Percentiles rank a stretch among this genome's conserved stretches.
Conservation (phyloP, 2,329 filamentous ascomycete species). For the Ophiostoma quercus region DNA sequence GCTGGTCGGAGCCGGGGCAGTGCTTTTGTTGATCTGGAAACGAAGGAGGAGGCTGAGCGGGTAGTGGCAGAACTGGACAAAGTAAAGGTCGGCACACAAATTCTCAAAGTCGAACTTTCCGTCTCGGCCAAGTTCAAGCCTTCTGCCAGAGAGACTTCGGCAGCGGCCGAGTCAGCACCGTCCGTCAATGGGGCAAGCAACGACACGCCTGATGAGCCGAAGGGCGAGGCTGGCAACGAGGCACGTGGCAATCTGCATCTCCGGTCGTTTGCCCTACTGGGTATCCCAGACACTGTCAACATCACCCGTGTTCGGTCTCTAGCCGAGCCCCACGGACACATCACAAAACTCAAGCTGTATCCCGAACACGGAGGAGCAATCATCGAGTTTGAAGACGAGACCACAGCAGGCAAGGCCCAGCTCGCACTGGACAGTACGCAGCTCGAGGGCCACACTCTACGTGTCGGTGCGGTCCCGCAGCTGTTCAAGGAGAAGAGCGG, state of each 20-base stretch:
- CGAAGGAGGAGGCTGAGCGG: constrained; percentile 61
- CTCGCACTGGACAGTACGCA: constrained; percentile 53
- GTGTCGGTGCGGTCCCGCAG: constrained; percentile 51
- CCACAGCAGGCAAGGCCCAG: constrained; percentile 67
- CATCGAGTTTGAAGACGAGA: constrained; percentile 69
- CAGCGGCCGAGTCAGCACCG: constrained; percentile 32
- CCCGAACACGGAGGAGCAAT: constrained; percentile 81
- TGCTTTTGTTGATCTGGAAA: constrained; percentile 72
- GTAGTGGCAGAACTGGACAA: constrained; percentile 65
- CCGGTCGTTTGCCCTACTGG: constrained; percentile 69
- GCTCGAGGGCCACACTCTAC: constrained; percentile 48
- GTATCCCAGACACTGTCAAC: constrained; percentile 87
- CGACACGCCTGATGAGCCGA: constrained; percentile 39
- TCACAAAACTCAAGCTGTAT: constrained; percentile 72
- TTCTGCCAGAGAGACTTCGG: constrained; percentile 41
- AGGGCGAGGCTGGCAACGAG: constrained; percentile 25
- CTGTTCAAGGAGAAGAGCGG: constrained; percentile 49
- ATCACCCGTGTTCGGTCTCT: constrained; percentile 73
- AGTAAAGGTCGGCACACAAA: constrained; percentile 61
- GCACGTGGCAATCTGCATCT: constrained; percentile 26
- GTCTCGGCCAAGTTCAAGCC: constrained; percentile 53
- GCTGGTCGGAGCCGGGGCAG: constrained; percentile 68
- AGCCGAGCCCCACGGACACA: constrained; percentile 59
- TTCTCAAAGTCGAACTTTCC: constrained; percentile 61
- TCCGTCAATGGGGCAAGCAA: constrained; percentile 35